These are phyloP conservation scores for Pythium grandisporangium DNA, from an alignment of 352 stramenopile species.

Conservation along the genomic window DNA sequence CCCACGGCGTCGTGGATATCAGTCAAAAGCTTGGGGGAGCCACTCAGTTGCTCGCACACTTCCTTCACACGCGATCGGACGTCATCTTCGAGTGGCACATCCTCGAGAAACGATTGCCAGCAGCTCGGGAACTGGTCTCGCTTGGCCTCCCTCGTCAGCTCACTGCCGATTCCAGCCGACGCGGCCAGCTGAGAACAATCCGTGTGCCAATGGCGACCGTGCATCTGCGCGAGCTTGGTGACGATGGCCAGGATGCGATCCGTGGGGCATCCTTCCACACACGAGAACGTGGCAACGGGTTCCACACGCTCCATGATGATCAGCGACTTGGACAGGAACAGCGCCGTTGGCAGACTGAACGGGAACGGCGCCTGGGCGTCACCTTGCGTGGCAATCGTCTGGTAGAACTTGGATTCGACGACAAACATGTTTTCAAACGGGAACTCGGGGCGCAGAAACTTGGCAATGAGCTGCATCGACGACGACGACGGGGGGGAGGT, in stretches of 20 bases:
- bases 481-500: constrained; percentile 1
- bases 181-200: constrained; percentile 31
- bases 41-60: constrained; percentile 41
- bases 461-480: constrained; percentile 41
- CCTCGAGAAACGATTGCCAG: constrained; percentile 43
- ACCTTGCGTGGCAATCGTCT: constrained; percentile 17
- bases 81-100: constrained; percentile 20
- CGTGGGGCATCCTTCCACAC: constrained; percentile 49
- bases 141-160: constrained; percentile 53
- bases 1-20: constrained; percentile 42
- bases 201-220: constrained; percentile 40
- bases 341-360: constrained; percentile 38
- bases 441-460: constrained; percentile 72
- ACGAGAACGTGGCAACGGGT: constrained; percentile 38
- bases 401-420: constrained; percentile 74
- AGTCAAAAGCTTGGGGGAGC: constrained; percentile 23
- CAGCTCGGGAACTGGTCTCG: constrained; percentile 43
- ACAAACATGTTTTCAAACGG: constrained; percentile 75
- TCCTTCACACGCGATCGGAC: constrained; percentile 20
- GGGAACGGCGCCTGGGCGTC: constrained; percentile 21
- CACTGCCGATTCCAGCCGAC: constrained; percentile 57
- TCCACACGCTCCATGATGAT: constrained; percentile 64
- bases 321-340: constrained; percentile 59
- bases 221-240: constrained; percentile 50
- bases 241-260: constrained; percentile 32